Base-by-base conservation (phyloP, 306 rosid species). In the Lupinus albus region DNA sequence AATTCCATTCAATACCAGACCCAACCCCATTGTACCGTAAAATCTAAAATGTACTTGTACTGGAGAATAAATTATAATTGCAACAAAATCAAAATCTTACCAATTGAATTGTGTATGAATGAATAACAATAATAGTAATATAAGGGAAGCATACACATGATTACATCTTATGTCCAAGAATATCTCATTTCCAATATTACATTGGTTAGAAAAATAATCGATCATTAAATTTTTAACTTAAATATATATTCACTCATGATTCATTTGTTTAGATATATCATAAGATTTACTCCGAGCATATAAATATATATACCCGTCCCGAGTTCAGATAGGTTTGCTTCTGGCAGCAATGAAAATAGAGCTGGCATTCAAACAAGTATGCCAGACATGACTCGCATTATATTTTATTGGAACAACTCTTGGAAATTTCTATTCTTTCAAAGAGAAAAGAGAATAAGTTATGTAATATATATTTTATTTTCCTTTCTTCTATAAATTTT, bases 81-180 rank as follows among this genome's bases (percentile, higher is more conserved):
- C 44, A 64, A 64, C 13, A 1, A 61, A 2, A 28, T 47, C 10
- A 28, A 64, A 64, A 64, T 9, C n/a, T 41, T 17, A 61, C 67
- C 51, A 2, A 2, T n/a, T 45, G 50, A 6, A 46, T 5, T 25
- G 28, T 25, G 11, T 12, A 17, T 46, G 13, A 50, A 16, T 51
- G 39, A 33, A 35, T 51, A 11, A 25, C 28, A 25, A 25, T 14
- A 6, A 14, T 10, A 21, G 2, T 25, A 25, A 1, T 25, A 1
- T 25, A 25, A 25, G 1, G 1, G 28, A n/a, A n/a, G n/a, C n/a
- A n/a, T n/a, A n/a, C n/a, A n/a, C n/a, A n/a, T n/a, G n/a, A n/a
- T n/a, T n/a, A n/a, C n/a, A n/a, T n/a, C n/a, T n/a, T n/a, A 8
- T 8, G 28, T 3, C 36, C 33, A 28, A n/a, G n/a, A 7, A 41